These are phyloP conservation scores for Rosellinia necatrix DNA, from an alignment of 2,329 filamentous ascomycete genomes.

Conservation along the genomic window DNA sequence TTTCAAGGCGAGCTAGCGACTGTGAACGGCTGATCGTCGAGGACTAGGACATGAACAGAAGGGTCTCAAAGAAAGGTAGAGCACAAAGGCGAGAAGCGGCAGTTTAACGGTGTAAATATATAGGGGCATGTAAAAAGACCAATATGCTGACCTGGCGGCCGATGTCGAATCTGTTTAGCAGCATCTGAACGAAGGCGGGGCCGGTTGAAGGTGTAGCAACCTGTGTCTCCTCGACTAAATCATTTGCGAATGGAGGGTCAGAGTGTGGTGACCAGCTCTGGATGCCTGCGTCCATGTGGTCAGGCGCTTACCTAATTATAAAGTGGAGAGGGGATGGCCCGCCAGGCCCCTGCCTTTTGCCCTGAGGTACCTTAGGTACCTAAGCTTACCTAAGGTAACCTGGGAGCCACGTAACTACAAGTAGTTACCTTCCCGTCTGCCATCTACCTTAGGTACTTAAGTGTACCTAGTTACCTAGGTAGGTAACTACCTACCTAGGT, in stretches of 20 bases:
- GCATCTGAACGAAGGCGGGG: slow-evolving; percentile 23
- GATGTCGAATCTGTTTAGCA: slow-evolving; percentile 14
- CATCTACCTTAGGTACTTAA: too few relatives aligned
- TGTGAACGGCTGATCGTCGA: slow-evolving; percentile 29
- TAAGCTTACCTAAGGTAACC: too few relatives aligned
- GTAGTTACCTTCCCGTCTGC: too few relatives aligned
- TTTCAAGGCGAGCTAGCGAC: slow-evolving; percentile 31
- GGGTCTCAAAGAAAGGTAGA: slow-evolving; percentile 20
- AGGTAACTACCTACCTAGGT: background rate
- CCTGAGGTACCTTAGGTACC: too few relatives aligned
- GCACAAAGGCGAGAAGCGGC: slow-evolving; percentile 15
- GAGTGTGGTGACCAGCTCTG: too few relatives aligned
- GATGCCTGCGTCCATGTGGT: background rate
- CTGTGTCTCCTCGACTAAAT: background rate
- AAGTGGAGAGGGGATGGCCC: too few relatives aligned
- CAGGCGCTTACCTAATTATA: slow-evolving; percentile 18
- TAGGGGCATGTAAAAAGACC: slow-evolving; percentile 25
- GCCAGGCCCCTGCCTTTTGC: too few relatives aligned
- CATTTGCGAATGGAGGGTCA: too few relatives aligned
- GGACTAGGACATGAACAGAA: slow-evolving; percentile 24
- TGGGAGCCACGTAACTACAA: too few relatives aligned
- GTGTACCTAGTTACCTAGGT: background rate
- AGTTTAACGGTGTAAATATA: slow-evolving; percentile 15
- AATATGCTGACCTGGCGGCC: slow-evolving; percentile 24
- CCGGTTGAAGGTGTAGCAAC: background rate